Conservation (phyloP, 257 asterid genomes). For the Plantago ovata region DNA sequence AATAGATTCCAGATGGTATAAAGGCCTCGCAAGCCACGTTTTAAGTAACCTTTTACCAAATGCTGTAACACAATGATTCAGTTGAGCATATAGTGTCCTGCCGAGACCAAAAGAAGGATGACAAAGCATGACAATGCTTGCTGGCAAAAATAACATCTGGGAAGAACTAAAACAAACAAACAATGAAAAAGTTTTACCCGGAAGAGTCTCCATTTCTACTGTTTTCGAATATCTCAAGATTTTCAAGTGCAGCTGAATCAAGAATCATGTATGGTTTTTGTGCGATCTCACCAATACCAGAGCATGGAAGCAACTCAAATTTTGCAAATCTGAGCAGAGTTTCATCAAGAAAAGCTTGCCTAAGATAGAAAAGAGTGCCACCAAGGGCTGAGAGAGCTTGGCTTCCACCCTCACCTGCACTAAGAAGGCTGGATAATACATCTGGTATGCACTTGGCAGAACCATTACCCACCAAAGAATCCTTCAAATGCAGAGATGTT, state of each 20-base stretch:
- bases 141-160: constrained; percentile 9
- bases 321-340: constrained; percentile 78
- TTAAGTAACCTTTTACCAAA: constrained; percentile 89
- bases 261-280: constrained; percentile 78
- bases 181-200: constrained; percentile 50
- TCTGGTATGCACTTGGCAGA: constrained; percentile 49
- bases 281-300: constrained; percentile 57
- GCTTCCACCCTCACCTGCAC: constrained; percentile 70
- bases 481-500: constrained; percentile 23
- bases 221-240: constrained; percentile 94
- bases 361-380: constrained; percentile 79
- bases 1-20: constrained; percentile 65
- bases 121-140: constrained; percentile 10
- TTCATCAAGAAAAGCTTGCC: constrained; percentile 86
- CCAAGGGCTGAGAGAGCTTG: constrained; percentile 95
- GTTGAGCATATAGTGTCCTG: constrained; percentile 81
- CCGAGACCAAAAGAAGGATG: constrained; percentile 18
- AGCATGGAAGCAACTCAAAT: constrained; percentile 83
- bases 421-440: constrained; percentile 58
- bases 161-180: constrained; percentile 5
- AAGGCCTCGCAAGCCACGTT: constrained; percentile 93
- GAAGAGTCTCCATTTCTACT: constrained; percentile 83
- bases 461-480: constrained; percentile 32
- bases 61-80: constrained; percentile 84
- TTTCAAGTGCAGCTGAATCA: constrained; percentile 93